Evolutionary conservation across 371 early-diverging fungal genomes (phyloP).

Genomic region (Mortierella sp.): DNA sequence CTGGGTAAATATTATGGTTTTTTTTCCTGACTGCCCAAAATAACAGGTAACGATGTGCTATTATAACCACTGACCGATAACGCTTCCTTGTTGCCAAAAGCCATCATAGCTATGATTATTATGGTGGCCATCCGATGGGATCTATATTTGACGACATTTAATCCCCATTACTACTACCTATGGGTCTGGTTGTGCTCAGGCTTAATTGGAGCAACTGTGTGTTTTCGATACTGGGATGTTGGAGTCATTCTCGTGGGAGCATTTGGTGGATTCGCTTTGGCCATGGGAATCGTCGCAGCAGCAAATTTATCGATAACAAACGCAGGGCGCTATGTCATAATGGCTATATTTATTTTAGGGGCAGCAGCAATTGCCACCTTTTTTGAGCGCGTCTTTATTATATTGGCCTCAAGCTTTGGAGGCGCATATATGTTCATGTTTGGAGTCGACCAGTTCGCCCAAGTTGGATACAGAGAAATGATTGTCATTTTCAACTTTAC

Average conservation of each 20-base stretch:
- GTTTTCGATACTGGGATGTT: slow-evolving; percentile 52
- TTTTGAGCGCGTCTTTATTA: slow-evolving; percentile 47
- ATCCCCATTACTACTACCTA: slow-evolving; percentile 31
- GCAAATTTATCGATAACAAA: slow-evolving; percentile 38
- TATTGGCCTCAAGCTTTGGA: slow-evolving; percentile 44
- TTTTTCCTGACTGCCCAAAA: neutral
- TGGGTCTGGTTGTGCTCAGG: slow-evolving; percentile 51
- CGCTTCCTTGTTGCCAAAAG: slow-evolving; percentile 8
- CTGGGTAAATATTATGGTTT: slow-evolving; percentile 31
- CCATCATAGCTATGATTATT: slow-evolving; percentile 39
- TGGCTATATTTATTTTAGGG: slow-evolving; percentile 29
- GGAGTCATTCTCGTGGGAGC: slow-evolving; percentile 51
- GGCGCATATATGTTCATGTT: slow-evolving; percentile 56
- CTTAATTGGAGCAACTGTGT: slow-evolving; percentile 28
- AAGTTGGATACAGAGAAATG: slow-evolving; percentile 57
- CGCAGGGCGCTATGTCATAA: slow-evolving; percentile 44
- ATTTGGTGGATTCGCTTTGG: slow-evolving; percentile 50
- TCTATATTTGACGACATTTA: slow-evolving; percentile 36
- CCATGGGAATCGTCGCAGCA: slow-evolving; percentile 48
- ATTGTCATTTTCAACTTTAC: slow-evolving; percentile 56
- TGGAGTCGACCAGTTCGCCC: slow-evolving; percentile 54
- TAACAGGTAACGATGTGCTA: neutral
- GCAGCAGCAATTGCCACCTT: slow-evolving; percentile 41
- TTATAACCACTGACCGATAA: neutral
- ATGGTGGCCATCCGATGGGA: slow-evolving; percentile 55